Percentiles rank a stretch among this genome's conserved stretches.
Conservation (phyloP, 116 monocot species). For the Papilionanthe hybrid region DNA sequence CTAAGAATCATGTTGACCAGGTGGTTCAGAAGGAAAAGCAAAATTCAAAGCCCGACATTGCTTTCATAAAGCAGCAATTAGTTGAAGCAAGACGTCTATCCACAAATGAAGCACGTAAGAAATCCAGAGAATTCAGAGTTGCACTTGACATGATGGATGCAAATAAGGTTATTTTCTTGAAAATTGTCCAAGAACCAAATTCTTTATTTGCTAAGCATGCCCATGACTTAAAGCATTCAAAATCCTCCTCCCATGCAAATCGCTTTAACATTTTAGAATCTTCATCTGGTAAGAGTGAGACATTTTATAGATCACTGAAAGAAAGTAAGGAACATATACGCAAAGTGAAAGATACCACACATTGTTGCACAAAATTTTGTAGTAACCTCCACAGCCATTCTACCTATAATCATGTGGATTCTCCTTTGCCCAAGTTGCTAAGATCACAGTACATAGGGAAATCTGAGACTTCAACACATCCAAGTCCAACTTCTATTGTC, state of each 20-base stretch:
- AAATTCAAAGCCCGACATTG: conserved; percentile 20
- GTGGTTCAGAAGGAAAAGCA: conserved; percentile 3
- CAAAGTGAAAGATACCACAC: conserved; percentile 8
- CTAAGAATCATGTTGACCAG: conserved; percentile 13
- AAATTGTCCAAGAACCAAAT: conserved; percentile 57
- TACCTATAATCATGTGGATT: conserved; percentile 19
- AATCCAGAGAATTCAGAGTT: conserved; percentile 35
- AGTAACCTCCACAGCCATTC: not conserved
- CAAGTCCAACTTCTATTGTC: conserved; percentile 52
- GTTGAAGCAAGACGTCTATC: conserved; percentile 39
- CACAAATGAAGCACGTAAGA: conserved; percentile 29
- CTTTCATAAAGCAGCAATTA: conserved; percentile 33
- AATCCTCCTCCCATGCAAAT: conserved; percentile 13
- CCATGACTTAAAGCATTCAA: conserved; percentile 11
- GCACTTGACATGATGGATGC: conserved; percentile 35
- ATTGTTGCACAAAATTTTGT: not conserved
- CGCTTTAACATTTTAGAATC: conserved; percentile 20
- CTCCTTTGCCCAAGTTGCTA: conserved; percentile 21
- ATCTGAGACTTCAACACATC: conserved; percentile 4
- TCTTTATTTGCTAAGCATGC: conserved; percentile 46
- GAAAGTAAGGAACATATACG: conserved; percentile 7
- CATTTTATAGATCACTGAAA: conserved; percentile 5
- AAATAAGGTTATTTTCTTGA: conserved; percentile 41
- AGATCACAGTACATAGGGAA: conserved; percentile 17
- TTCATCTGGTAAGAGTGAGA: conserved; percentile 10